Evolutionary conservation across 176 grass and related monocot species (phyloP).

Genomic region (Oropetium thomaeum): DNA sequence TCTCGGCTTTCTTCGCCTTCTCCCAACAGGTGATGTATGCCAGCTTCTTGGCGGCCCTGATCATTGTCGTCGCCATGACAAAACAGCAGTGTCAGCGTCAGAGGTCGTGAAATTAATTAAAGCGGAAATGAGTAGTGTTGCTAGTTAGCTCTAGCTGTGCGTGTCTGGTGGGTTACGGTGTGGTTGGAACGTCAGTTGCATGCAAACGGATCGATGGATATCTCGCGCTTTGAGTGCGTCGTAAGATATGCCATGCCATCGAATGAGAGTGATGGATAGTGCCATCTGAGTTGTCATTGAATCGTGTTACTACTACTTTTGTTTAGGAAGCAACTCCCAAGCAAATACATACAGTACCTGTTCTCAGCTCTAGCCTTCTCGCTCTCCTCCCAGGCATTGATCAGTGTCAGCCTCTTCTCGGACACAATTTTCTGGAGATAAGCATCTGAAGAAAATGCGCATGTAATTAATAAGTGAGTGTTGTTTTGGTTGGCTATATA

Average conservation of each 20-base stretch:
- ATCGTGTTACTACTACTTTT: constrained; percentile 23
- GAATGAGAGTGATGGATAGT: constrained; percentile 8
- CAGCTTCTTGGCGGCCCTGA: constrained; percentile 63
- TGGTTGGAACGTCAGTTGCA: constrained; percentile 19
- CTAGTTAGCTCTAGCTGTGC: too few relatives aligned
- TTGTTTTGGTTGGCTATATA: not conserved
- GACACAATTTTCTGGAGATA: constrained; percentile 48
- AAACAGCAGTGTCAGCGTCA: too few relatives aligned
- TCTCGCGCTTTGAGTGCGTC: constrained; percentile 33
- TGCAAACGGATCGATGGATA: not conserved
- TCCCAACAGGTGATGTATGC: constrained; percentile 62
- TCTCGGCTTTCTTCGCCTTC: constrained; percentile 47
- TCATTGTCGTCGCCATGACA: not conserved
- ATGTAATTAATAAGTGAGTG: not conserved
- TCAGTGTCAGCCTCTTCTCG: constrained; percentile 55
- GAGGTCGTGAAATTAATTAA: too few relatives aligned
- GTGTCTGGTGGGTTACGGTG: constrained; percentile 13
- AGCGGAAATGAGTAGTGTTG: too few relatives aligned
- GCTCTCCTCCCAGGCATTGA: constrained; percentile 68
- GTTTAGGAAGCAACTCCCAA: constrained; percentile 26
- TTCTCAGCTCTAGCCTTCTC: constrained; percentile 68
- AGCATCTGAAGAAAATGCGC: constrained; percentile 36
- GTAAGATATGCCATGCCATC: constrained; percentile 17
- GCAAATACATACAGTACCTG: constrained; percentile 35
- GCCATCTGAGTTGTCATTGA: constrained; percentile 20